Base-by-base conservation (phyloP, 148 eudicot species). In the Beta vulgaris region DNA sequence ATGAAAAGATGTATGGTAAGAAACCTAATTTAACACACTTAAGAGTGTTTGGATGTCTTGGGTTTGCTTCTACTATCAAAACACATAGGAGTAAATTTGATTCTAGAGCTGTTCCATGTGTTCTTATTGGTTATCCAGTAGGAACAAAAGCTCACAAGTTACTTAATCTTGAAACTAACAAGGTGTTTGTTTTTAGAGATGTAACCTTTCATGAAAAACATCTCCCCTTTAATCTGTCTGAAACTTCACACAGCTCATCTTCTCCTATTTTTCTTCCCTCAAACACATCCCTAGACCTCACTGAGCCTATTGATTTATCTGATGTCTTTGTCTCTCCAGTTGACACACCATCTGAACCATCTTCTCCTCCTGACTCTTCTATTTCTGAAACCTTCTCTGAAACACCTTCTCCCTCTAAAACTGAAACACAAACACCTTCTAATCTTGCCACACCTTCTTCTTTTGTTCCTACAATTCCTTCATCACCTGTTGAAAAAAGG, bases 161-260 rank as follows among this genome's bases (percentile, higher is more conserved):
- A 2, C 40, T 19, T 42, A 13, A 40, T 11, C 31, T 68, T 2
- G 42, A 16, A 4, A 32, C 40, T 3, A 32, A 64, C 7, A 36
- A 31, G 16, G 7, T 64, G 2, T 2, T 21, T 3, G 4, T 14
- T 19, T 28, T 8, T 1, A 61, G 36, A 61, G 66, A 61, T 61
- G 66, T 61, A 7, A 3, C 1, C 7, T 61, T 61, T 9, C 4
- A 8, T 2, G 37, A 28, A 29, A 3, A 29, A 25, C 16, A 10
- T 18, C 4, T 64, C 35, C 26, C 43, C 13, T 14, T 14, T 15
- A 2, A 12, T 4, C 4, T 34, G 4, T 18, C 60, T 5, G 8
- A 3, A 28, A 0, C 0, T 10, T 5, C 15, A 0, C 25, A 2
- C 0, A 7, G 29, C 11, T n/a, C 3, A 3, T 28, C 3, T n/a